These are phyloP conservation scores for Tylopilus orsonianus DNA, from an alignment of 1,284 basidiomycete species.

Conservation along the genomic window DNA sequence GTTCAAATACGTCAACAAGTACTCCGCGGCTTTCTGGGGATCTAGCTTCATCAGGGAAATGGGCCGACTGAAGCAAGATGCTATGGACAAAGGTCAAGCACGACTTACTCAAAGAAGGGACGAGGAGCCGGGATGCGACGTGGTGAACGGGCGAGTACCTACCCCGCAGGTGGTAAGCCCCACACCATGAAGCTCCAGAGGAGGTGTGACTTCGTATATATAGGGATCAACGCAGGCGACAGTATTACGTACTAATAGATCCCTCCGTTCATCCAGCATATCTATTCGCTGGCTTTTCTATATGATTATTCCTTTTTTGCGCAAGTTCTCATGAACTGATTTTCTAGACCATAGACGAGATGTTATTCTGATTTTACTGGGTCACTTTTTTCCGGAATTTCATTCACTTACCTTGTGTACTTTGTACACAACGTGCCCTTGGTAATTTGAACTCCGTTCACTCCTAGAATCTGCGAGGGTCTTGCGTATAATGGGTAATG, in stretches of 20 bases:
- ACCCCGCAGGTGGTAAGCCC: constrained; percentile 38
- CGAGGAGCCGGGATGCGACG: constrained; percentile 29
- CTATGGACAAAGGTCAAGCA: constrained; percentile 40
- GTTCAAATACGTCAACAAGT: constrained; percentile 94
- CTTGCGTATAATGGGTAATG: constrained; percentile 24
- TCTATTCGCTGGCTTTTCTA: constrained; percentile 38
- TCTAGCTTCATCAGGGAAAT: constrained; percentile 88
- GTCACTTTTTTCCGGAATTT: constrained; percentile 17
- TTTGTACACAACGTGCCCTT: constrained; percentile 21
- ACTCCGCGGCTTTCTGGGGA: constrained; percentile 92
- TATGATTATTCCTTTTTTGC: constrained; percentile 41
- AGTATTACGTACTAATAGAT: constrained; percentile 23
- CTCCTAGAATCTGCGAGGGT: constrained; percentile 12
- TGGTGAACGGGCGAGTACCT: constrained; percentile 33
- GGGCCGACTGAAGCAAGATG: constrained; percentile 50
- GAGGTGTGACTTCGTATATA: constrained; percentile 35
- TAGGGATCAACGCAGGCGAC: constrained; percentile 25
- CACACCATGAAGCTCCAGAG: constrained; percentile 30
- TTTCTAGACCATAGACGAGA: constrained; percentile 33
- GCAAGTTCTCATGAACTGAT: constrained; percentile 25
- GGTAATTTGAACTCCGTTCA: constrained; percentile 15
- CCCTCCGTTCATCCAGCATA: constrained; percentile 25
- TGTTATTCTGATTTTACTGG: constrained; percentile 10
- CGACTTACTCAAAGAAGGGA: constrained; percentile 24
- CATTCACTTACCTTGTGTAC: constrained; percentile 14